Conservation (phyloP, 2,329 filamentous ascomycete species). For the Alternaria metachromatica region DNA sequence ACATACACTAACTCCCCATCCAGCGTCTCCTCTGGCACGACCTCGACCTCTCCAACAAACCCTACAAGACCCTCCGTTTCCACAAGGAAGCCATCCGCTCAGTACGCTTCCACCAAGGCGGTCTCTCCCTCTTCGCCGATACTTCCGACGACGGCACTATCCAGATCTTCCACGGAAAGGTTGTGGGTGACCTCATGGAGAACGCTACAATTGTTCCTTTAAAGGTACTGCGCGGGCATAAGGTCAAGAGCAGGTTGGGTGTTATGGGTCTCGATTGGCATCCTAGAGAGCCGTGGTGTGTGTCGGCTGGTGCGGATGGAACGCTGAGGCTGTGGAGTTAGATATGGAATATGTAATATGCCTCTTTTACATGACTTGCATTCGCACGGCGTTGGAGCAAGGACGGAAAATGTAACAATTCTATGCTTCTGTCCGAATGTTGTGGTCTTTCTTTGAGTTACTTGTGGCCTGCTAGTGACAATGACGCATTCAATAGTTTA, state of each 20-base stretch:
- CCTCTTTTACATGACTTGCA: neutral
- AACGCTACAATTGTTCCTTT: conserved; percentile 95
- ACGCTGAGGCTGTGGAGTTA: conserved; percentile 83
- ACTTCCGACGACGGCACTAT: conserved; percentile 92
- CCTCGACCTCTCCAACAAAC: conserved; percentile 84
- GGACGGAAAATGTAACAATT: neutral
- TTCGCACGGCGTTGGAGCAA: conserved; percentile 5
- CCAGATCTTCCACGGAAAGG: conserved; percentile 96
- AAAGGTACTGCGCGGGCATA: conserved; percentile 91
- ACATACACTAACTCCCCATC: neutral
- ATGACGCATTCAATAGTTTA: neutral
- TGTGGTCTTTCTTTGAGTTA: neutral
- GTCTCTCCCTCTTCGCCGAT: conserved; percentile 87
- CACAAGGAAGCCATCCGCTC: conserved; percentile 89
- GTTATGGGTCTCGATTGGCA: conserved; percentile 98
- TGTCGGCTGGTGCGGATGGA: conserved; percentile 93
- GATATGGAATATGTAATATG: neutral
- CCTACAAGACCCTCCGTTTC: conserved; percentile 96
- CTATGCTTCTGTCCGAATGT: neutral
- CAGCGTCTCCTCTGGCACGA: conserved; percentile 91
- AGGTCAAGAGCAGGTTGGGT: conserved; percentile 82
- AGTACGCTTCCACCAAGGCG: conserved; percentile 83
- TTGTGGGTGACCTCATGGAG: conserved; percentile 92
- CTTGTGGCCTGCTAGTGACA: neutral
- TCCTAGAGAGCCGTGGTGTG: conserved; percentile 89